These are phyloP conservation scores for Groenewaldozyma tartarivorans DNA, from an alignment of 805 yeast species.

Conservation along the genomic window DNA sequence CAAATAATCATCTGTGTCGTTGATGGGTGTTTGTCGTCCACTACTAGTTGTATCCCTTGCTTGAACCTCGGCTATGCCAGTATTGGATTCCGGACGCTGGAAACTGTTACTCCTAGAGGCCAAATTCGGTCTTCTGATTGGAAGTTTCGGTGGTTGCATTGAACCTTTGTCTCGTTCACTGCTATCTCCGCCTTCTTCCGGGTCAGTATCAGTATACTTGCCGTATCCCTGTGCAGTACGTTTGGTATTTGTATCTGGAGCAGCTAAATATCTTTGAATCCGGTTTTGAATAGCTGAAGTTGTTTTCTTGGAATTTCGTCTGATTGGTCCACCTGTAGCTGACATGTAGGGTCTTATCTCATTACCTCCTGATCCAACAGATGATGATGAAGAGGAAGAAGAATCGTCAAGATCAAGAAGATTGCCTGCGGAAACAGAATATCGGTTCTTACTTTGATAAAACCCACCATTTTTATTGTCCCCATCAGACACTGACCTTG, in stretches of 20 bases:
- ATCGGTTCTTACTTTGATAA: neutral
- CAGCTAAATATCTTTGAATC: slow-evolving; percentile 24
- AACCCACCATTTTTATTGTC: too few relatives aligned
- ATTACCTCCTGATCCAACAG: neutral
- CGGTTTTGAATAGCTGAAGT: slow-evolving; percentile 26
- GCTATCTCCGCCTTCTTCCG: slow-evolving; percentile 5
- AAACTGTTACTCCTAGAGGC: neutral
- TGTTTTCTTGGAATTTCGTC: too few relatives aligned
- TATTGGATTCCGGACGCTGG: neutral
- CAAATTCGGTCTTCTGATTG: neutral
- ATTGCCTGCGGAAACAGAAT: neutral
- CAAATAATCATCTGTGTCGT: too few relatives aligned
- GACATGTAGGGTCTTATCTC: neutral
- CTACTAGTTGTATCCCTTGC: neutral
- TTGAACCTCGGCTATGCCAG: neutral
- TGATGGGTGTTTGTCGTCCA: too few relatives aligned
- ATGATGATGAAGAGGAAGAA: neutral
- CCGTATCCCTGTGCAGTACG: slow-evolving; percentile 81
- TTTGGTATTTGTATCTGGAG: slow-evolving; percentile 30
- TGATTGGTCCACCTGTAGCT: neutral
- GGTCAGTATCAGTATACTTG: slow-evolving; percentile 42
- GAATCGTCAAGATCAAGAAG: neutral
- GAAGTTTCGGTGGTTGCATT: slow-evolving; percentile 6
- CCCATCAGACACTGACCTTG: neutral
- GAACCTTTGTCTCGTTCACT: neutral